A percentile compares a stretch with the other conserved stretches of the same genome.
phyloP scores from a whole-genome alignment of 2,329 filamentous ascomycete genomes.

The Xylariaceae sp. region DNA sequence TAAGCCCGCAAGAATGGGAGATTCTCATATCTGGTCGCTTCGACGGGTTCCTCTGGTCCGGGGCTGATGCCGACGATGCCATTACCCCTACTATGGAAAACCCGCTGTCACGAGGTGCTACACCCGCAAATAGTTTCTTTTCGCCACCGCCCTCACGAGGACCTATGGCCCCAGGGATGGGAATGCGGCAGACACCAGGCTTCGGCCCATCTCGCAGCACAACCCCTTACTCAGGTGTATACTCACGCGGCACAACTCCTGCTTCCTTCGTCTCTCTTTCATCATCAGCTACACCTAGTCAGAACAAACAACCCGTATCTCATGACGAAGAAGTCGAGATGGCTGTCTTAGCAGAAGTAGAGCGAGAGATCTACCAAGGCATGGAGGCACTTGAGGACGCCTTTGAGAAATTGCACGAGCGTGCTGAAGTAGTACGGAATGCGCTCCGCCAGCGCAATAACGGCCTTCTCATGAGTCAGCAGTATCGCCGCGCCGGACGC shows the following conservation, averaged over 20 bases:
- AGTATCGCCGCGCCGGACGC: conserved; percentile 57
- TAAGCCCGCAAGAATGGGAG: conserved; percentile 94
- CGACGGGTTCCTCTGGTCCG: conserved; percentile 94
- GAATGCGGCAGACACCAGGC: conserved; percentile 50
- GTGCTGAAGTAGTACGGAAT: conserved; percentile 80
- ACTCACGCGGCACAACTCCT: conserved; percentile 61
- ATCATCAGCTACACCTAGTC: conserved; percentile 46
- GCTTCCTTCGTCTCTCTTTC: conserved; percentile 56
- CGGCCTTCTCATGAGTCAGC: conserved; percentile 72
- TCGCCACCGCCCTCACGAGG: conserved; percentile 49
- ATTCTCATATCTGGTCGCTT: conserved; percentile 93
- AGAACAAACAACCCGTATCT: conserved; percentile 70
- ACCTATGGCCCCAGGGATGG: conserved; percentile 49
- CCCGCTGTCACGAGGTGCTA: conserved; percentile 57
- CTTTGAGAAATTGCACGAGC: conserved; percentile 87
- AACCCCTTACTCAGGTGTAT: conserved; percentile 57
- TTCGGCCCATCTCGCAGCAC: conserved; percentile 52
- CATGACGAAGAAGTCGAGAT: conserved; percentile 95
- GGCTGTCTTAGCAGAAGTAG: conserved; percentile 85
- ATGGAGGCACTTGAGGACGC: conserved; percentile 96
- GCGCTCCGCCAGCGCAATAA: conserved; percentile 82
- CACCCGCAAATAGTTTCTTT: conserved; percentile 58
- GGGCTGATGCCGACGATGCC: conserved; percentile 70
- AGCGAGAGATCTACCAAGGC: conserved; percentile 88
- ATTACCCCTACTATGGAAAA: conserved; percentile 50